Evolutionary conservation across 305 asterid species (phyloP).

Genomic region (Rubia peregrina): DNA sequence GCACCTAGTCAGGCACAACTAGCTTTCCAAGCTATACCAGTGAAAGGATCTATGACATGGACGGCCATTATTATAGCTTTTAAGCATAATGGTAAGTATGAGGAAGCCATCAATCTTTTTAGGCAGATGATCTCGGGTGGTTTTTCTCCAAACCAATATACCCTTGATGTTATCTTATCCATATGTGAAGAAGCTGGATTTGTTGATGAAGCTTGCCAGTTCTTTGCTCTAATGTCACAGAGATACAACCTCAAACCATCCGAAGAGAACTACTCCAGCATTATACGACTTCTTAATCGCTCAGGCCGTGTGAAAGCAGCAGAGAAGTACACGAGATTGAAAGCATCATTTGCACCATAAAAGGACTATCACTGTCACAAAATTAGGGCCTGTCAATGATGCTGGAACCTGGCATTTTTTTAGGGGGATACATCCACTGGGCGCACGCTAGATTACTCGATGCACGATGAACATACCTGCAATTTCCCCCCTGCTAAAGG

Average conservation of each 20-base stretch:
- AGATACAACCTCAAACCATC: slow-evolving; percentile 53
- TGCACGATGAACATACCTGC: no score
- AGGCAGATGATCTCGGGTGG: slow-evolving; percentile 57
- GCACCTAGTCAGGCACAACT: slow-evolving; percentile 42
- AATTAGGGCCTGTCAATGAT: no score
- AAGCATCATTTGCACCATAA: slow-evolving; percentile 34
- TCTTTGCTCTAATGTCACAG: slow-evolving; percentile 46
- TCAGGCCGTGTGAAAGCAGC: slow-evolving; percentile 61
- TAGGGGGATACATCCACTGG: no score
- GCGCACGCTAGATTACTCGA: no score
- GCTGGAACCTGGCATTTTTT: no score
- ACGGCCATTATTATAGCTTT: slow-evolving; percentile 76
- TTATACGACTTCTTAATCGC: slow-evolving; percentile 42
- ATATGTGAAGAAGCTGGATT: slow-evolving; percentile 69
- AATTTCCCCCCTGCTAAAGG: no score
- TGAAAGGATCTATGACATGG: slow-evolving; percentile 74
- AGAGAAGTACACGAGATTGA: slow-evolving; percentile 38
- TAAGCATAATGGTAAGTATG: slow-evolving; percentile 33
- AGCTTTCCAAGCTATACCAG: slow-evolving; percentile 45
- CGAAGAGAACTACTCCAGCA: slow-evolving; percentile 56
- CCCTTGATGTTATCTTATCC: slow-evolving; percentile 46
- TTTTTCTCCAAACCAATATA: slow-evolving; percentile 64
- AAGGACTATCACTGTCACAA: background rate
- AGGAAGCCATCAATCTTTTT: slow-evolving; percentile 53
- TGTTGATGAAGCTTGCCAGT: slow-evolving; percentile 57